Base-by-base conservation (phyloP, 169 alveolate species). In the Besnoitia besnoiti region DNA sequence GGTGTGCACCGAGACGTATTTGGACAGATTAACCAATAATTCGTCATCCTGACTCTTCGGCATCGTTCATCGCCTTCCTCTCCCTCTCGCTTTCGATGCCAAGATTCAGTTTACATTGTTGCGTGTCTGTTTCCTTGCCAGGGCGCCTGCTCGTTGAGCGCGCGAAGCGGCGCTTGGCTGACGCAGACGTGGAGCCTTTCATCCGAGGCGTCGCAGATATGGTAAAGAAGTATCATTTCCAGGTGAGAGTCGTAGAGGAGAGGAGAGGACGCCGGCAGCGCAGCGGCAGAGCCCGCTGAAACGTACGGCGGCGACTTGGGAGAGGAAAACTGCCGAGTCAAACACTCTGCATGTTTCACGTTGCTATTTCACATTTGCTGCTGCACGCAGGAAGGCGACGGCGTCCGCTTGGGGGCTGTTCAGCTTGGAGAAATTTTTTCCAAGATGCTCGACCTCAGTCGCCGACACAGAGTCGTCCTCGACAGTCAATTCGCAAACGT, bases 401-500 rank as follows among this genome's bases (percentile, higher is more conserved):
- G 90, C 16, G 44, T 85, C 21, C n/a, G 35, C 12, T 35, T 85
- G 37, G 51, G 40, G 14, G 51, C 51, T 14, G 73, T 50, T 42
- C 80, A 85, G 37, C 47, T 85, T 12, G 79, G 90, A 42, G 50
- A 35, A 85, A n/a, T 85, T 14, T 85, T 85, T 51, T 85, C 90
- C 0, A 50, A 67, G n/a, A 67, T 67, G 80, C n/a, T 67, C 46
- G 47, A 67, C 7, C 39, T 67, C 44, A 67, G 80, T 16, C 39
- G 44, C 24, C 39, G n/a, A 16, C 80, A 67, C 80, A 37, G 44
- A 2, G 44, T 67, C 8, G 47, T 33, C 42, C 44, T 67, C 44
- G 80, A 67, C 80, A 67, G 80, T n/a, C 80, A 67, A 67, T 67
- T 67, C n/a, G 80, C 42, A 33, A 67, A 67, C 44, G 80, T 67